Evolutionary conservation across 345 rosid genomes (phyloP).

Genomic region (Firmiana major): DNA sequence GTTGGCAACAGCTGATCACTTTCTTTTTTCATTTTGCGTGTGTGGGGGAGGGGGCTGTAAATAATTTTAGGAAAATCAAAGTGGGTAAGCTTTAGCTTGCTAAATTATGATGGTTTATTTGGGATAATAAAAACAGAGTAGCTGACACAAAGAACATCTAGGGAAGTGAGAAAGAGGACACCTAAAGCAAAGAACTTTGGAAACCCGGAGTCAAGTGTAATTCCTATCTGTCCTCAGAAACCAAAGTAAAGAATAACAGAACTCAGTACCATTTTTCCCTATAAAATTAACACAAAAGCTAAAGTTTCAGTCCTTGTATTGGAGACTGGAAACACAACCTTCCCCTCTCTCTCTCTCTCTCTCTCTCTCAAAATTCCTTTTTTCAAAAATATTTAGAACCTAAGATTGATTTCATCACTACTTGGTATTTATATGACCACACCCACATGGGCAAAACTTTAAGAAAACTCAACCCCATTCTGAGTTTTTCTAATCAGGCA

Average conservation of each 20-base stretch:
- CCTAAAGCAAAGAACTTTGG: constrained; percentile 45
- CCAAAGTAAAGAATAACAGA: constrained; percentile 54
- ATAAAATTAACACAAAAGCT: constrained; percentile 38
- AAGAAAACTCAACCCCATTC: constrained; percentile 42
- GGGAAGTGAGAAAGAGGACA: constrained; percentile 62
- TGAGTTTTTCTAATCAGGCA: constrained; percentile 19
- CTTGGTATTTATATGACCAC: constrained; percentile 54
- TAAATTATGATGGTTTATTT: neutral
- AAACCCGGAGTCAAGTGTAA: constrained; percentile 44
- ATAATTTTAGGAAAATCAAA: neutral
- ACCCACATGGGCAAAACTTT: constrained; percentile 66
- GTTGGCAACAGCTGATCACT: neutral
- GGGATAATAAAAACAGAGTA: constrained; percentile 12
- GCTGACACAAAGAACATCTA: constrained; percentile 57
- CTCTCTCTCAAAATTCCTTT: neutral
- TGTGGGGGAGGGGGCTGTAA: too few relatives aligned
- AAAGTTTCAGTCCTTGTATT: constrained; percentile 57
- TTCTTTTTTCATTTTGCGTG: neutral
- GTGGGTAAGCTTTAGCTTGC: constrained; percentile 11
- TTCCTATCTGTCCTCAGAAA: constrained; percentile 38
- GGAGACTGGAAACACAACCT: constrained; percentile 49
- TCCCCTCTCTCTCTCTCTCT: constrained; percentile 22
- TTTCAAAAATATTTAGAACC: constrained; percentile 11
- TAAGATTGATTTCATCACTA: constrained; percentile 63
- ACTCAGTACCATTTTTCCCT: constrained; percentile 35